These are phyloP conservation scores for Geotrichum aggregatum DNA, from an alignment of 1,139 yeast species.

Conservation along the genomic window DNA sequence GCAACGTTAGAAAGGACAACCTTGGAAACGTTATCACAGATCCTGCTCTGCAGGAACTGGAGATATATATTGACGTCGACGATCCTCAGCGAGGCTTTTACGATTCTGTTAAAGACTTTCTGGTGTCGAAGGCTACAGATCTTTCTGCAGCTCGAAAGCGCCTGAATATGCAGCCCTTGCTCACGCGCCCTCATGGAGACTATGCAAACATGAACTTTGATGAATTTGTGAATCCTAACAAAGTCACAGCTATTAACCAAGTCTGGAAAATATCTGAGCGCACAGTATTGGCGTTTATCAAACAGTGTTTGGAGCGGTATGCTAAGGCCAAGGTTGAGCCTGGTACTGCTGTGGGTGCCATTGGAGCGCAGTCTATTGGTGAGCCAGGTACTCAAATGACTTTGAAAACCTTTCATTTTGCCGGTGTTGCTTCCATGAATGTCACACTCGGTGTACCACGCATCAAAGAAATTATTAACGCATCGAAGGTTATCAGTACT, in stretches of 20 bases:
- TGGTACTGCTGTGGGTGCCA: constrained; percentile 98
- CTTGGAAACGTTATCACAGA: constrained; percentile 55
- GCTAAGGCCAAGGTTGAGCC: constrained; percentile 93
- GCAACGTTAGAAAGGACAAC: constrained; percentile 65
- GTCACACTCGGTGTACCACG: constrained; percentile 98
- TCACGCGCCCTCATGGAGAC: constrained; percentile 46
- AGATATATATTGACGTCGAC: constrained; percentile 59
- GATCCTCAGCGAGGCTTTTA: constrained; percentile 87
- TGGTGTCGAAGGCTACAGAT: constrained; percentile 51
- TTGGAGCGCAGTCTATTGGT: constrained; percentile 98
- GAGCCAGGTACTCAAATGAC: constrained; percentile 99
- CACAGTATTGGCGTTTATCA: constrained; percentile 64
- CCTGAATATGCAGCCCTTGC: constrained; percentile 47
- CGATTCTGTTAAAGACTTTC: constrained; percentile 62
- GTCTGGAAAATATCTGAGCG: constrained; percentile 62
- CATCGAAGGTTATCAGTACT: constrained; percentile 89
- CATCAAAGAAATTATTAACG: constrained; percentile 96
- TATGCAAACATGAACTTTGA: constrained; percentile 47
- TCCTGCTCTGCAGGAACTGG: constrained; percentile 33
- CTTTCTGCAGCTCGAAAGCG: constrained; percentile 57
- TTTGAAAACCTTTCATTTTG: constrained; percentile 96
- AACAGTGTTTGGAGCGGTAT: constrained; percentile 76
- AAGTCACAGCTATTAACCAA: constrained; percentile 60
- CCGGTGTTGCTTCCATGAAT: constrained; percentile 99
- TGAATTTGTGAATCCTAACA: constrained; percentile 36